Evolutionary conservation across 2,329 filamentous ascomycete species (phyloP).

Genomic region (Arthrobotrys iridis): DNA sequence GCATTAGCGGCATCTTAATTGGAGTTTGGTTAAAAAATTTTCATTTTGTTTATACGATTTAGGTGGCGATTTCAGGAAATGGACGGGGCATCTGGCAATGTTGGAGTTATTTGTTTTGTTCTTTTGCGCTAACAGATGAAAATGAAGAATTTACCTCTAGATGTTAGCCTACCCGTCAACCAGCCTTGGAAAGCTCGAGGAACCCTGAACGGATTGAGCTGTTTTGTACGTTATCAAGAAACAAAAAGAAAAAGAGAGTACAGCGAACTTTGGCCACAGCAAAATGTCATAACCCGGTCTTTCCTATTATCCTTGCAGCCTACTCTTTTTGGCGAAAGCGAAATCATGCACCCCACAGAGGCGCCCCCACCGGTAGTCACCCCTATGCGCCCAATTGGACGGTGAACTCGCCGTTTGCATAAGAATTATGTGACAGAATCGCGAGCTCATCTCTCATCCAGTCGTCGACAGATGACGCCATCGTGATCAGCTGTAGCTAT

Average conservation of each 20-base stretch:
- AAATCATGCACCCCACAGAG: conserved; percentile 16
- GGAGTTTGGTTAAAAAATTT: conserved; percentile 22
- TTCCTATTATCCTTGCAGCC: conserved; percentile 14
- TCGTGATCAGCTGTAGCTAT: not conserved
- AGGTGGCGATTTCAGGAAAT: not conserved
- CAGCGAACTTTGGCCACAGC: conserved; percentile 21
- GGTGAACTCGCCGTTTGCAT: conserved; percentile 38
- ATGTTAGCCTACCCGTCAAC: conserved; percentile 8
- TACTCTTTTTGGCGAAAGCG: conserved; percentile 1
- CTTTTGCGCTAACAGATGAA: conserved; percentile 11
- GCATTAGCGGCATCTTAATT: conserved; percentile 17
- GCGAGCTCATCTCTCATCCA: conserved; percentile 34
- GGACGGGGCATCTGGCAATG: not conserved
- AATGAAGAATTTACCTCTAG: conserved; percentile 4
- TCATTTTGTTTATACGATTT: conserved; percentile 13
- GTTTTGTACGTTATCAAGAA: conserved; percentile 8
- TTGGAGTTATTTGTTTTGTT: conserved; percentile 15
- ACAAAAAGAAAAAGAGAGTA: conserved; percentile 5
- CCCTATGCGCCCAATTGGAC: conserved; percentile 16
- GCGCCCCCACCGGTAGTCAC: conserved; percentile 33
- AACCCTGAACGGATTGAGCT: not conserved
- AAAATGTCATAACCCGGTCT: not conserved
- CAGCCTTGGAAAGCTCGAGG: conserved; percentile 1
- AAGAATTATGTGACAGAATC: conserved; percentile 42
- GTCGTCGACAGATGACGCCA: conserved; percentile 42